These are phyloP conservation scores for Alternaria dauci DNA, from an alignment of 2,329 filamentous ascomycete genomes.

Conservation along the genomic window DNA sequence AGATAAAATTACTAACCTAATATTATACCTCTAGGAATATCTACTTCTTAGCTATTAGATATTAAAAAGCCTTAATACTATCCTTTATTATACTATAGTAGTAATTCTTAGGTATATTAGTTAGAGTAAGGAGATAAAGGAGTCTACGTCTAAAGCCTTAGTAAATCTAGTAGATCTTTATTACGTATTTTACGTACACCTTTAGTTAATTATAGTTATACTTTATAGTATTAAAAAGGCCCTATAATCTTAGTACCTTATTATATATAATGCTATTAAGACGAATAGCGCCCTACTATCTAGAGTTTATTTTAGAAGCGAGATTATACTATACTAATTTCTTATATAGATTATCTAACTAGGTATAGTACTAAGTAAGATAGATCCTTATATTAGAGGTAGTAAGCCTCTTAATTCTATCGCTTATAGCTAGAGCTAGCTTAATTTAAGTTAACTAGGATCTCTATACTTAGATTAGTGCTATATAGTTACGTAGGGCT, in stretches of 20 bases:
- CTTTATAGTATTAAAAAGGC: background rate
- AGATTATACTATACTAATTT: slow-evolving; percentile 7
- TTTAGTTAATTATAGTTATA: background rate
- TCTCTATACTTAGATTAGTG: background rate
- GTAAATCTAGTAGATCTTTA: slow-evolving; percentile 1
- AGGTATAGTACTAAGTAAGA: slow-evolving; percentile 1
- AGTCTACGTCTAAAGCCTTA: slow-evolving; percentile 2
- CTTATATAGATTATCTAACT: background rate
- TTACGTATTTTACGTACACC: background rate
- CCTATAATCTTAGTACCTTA: slow-evolving; percentile 3
- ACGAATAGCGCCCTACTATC: background rate
- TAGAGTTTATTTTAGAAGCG: slow-evolving; percentile 1
- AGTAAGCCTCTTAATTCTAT: slow-evolving; percentile 6
- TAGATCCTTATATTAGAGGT: slow-evolving; percentile 4
- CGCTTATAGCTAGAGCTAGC: background rate
- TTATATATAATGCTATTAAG: slow-evolving; percentile 6
- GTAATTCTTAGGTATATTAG: background rate
- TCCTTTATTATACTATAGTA: background rate
- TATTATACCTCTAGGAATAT: background rate
- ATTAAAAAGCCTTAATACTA: background rate
- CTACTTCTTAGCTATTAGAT: background rate
- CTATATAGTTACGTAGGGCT: background rate
- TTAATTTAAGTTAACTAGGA: slow-evolving; percentile 1
- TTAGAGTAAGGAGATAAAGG: slow-evolving; percentile 2
- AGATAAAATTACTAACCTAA: background rate